Evolutionary conservation across 768 basidiomycete species (phyloP).

Genomic region (Phanerochaete sordida): DNA sequence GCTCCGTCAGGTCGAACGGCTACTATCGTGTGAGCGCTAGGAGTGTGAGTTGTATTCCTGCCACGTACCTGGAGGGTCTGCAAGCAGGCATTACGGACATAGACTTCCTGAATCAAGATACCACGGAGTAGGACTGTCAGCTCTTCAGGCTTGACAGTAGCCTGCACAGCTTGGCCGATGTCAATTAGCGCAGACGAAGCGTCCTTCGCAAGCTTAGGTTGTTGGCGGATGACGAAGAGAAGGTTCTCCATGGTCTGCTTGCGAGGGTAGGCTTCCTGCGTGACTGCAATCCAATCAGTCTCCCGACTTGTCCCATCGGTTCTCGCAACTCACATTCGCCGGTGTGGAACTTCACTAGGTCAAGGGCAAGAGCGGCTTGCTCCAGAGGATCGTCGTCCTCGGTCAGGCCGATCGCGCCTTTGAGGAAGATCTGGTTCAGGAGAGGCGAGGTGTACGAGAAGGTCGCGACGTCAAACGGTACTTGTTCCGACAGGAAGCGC

Average conservation of each 20-base stretch:
- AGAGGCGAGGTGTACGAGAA: constrained; percentile 82
- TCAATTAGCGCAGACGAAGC: constrained; percentile 79
- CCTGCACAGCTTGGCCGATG: constrained; percentile 74
- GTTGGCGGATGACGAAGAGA: constrained; percentile 66
- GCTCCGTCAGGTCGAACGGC: constrained; percentile 92
- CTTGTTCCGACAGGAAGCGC: constrained; percentile 74
- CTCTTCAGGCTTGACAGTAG: constrained; percentile 61
- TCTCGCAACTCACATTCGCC: constrained; percentile 58
- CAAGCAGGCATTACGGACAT: constrained; percentile 85
- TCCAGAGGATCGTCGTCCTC: constrained; percentile 76
- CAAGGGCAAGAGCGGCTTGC: constrained; percentile 73
- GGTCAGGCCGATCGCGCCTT: constrained; percentile 62
- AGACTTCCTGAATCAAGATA: constrained; percentile 80
- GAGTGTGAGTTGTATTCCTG: not conserved
- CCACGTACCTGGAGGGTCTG: constrained; percentile 77
- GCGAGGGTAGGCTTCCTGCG: constrained; percentile 71
- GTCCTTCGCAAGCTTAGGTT: constrained; percentile 80
- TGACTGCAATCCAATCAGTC: constrained; percentile 42
- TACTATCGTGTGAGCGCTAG: constrained; percentile 25
- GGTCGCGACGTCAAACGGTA: constrained; percentile 80
- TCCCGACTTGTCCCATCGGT: not conserved
- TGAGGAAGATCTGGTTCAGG: constrained; percentile 59
- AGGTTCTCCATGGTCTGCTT: constrained; percentile 63
- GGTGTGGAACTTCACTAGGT: constrained; percentile 67
- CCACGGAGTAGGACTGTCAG: constrained; percentile 63